A percentile compares a stretch with the other conserved stretches of the same genome.
phyloP scores from a whole-genome alignment of 495 filamentous ascomycete genomes.

The Apiosordaria backusii region DNA sequence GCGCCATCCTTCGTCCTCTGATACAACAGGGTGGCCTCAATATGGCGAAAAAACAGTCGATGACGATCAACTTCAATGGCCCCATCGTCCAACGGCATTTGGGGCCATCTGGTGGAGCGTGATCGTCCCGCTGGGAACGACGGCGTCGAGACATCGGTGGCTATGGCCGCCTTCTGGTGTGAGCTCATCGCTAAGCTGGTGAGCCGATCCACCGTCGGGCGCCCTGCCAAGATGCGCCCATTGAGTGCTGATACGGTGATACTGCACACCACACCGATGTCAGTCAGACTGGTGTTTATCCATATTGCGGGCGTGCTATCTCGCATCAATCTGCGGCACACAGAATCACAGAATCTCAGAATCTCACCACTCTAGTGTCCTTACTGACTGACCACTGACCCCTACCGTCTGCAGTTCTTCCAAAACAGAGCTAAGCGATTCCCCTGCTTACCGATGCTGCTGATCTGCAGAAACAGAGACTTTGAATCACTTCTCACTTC shows the following conservation, averaged over 20 bases:
- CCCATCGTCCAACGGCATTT: background rate
- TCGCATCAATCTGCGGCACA: conserved; percentile 3
- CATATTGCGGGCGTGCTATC: conserved; percentile 9
- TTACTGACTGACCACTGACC: too few relatives aligned
- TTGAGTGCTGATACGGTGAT: background rate
- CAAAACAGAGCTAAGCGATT: too few relatives aligned
- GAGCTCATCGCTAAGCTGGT: background rate
- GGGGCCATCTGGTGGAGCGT: background rate
- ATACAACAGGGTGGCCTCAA: background rate
- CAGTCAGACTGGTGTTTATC: background rate
- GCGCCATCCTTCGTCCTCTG: background rate
- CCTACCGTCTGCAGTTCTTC: background rate
- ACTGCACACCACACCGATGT: background rate
- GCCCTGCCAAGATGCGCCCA: conserved; percentile 1
- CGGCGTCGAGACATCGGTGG: conserved; percentile 3
- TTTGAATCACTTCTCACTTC: background rate
- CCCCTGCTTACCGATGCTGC: too few relatives aligned
- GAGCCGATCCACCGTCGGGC: background rate
- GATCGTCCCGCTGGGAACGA: background rate
- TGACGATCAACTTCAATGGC: background rate
- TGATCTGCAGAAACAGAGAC: too few relatives aligned
- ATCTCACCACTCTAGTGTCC: too few relatives aligned
- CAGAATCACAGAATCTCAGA: background rate
- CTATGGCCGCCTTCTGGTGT: conserved; percentile 12
- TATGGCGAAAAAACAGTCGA: background rate